Percentiles rank a stretch among this genome's conserved stretches.
These are phyloP conservation scores for Fusarium nygamai DNA, from an alignment of 2,329 filamentous ascomycete genomes.

Conservation along the genomic window DNA sequence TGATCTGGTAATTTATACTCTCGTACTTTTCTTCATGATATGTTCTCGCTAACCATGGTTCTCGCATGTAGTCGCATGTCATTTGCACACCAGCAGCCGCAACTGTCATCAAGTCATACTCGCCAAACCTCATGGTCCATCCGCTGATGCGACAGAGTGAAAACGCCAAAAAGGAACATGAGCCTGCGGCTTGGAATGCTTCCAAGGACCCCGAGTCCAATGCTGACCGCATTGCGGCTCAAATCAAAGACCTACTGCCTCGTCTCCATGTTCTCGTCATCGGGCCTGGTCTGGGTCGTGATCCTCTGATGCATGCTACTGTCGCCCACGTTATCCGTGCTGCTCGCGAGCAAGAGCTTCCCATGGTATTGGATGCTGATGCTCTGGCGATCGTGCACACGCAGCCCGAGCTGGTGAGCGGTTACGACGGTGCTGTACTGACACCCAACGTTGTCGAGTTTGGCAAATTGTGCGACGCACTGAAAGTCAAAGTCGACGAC, in stretches of 20 bases:
- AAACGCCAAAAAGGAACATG: constrained; percentile 47
- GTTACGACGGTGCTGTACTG: constrained; percentile 85
- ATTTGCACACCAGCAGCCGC: constrained; percentile 93
- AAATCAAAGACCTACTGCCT: constrained; percentile 81
- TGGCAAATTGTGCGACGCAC: constrained; percentile 77
- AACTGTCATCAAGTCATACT: constrained; percentile 95
- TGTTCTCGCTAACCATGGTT: neutral
- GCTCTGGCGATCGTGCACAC: constrained; percentile 82
- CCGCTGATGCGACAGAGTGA: constrained; percentile 86
- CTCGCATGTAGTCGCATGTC: constrained; percentile 76
- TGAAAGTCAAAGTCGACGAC: constrained; percentile 69
- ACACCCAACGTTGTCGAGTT: constrained; percentile 98
- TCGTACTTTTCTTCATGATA: neutral
- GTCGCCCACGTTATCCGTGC: constrained; percentile 81
- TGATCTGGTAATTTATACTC: constrained; percentile 75
- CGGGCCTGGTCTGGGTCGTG: constrained; percentile 90
- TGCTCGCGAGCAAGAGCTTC: constrained; percentile 75
- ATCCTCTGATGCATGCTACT: constrained; percentile 89
- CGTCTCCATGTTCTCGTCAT: constrained; percentile 93
- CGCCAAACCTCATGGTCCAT: constrained; percentile 98
- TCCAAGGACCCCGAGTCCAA: constrained; percentile 57
- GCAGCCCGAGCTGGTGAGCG: constrained; percentile 78
- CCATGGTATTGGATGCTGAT: constrained; percentile 92
- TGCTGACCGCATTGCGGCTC: constrained; percentile 68
- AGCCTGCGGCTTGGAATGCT: constrained; percentile 53